A percentile compares a stretch with the other conserved stretches of the same genome.
These are phyloP conservation scores for Fusarium musae DNA, from an alignment of 2,329 filamentous ascomycete species.

Conservation along the genomic window DNA sequence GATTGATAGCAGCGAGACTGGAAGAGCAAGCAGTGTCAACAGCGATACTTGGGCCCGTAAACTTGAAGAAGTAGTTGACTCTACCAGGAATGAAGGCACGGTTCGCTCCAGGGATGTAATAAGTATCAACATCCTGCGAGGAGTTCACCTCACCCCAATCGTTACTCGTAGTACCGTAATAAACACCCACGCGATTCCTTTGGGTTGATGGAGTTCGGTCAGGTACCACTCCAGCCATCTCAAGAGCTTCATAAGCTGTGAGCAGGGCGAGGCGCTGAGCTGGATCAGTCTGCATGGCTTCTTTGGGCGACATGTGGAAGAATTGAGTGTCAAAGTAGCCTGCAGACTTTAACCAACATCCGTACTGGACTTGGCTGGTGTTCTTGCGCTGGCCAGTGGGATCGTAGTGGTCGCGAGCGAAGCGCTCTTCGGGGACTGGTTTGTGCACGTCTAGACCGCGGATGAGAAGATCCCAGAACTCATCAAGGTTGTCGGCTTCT, in stretches of 20 bases:
- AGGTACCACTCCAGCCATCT: conserved; percentile 77
- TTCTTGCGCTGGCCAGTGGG: conserved; percentile 74
- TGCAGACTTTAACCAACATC: conserved; percentile 76
- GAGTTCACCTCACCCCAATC: conserved; percentile 83
- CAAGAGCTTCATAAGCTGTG: conserved; percentile 82
- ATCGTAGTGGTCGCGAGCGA: conserved; percentile 72
- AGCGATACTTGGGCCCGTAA: conserved; percentile 76
- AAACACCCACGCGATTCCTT: conserved; percentile 71
- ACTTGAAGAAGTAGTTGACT: conserved; percentile 84
- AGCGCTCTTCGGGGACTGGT: conserved; percentile 72
- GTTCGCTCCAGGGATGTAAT: conserved; percentile 53
- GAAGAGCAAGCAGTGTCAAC: conserved; percentile 87
- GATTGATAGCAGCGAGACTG: conserved; percentile 75
- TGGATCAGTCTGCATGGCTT: conserved; percentile 80
- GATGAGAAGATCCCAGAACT: conserved; percentile 72
- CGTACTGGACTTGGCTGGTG: conserved; percentile 75
- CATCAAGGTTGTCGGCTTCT: conserved; percentile 56
- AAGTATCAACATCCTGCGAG: conserved; percentile 74
- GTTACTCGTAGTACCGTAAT: conserved; percentile 80
- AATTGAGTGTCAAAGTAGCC: conserved; percentile 80
- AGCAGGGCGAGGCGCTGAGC: conserved; percentile 78
- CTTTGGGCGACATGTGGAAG: conserved; percentile 86
- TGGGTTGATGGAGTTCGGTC: conserved; percentile 75
- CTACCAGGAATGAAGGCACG: conserved; percentile 64
- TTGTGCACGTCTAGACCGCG: conserved; percentile 74